Evolutionary conservation across 2,329 filamentous ascomycete species (phyloP).

Genomic region (Talaromyces funiculosus): DNA sequence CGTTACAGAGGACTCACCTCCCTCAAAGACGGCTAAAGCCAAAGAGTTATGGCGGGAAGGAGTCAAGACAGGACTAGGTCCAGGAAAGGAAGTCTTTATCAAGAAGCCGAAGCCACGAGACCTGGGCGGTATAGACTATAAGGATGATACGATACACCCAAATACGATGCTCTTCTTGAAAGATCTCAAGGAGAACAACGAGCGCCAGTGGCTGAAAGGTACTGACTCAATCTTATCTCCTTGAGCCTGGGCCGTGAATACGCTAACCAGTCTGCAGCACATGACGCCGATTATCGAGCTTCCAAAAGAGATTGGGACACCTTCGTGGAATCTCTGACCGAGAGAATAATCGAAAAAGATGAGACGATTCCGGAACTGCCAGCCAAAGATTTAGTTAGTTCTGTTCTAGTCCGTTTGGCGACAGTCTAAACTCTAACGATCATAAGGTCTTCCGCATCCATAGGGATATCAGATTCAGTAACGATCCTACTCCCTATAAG

Average conservation of each 20-base stretch:
- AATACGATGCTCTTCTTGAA: slow-evolving; percentile 58
- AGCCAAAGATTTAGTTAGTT: slow-evolving; percentile 66
- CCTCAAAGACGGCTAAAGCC: slow-evolving; percentile 24
- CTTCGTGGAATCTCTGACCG: slow-evolving; percentile 67
- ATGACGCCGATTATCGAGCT: slow-evolving; percentile 73
- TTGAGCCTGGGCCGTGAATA: neutral
- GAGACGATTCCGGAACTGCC: slow-evolving; percentile 82
- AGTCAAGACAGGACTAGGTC: slow-evolving; percentile 50
- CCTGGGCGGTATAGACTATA: slow-evolving; percentile 54
- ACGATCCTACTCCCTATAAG: slow-evolving; percentile 84
- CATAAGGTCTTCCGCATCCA: slow-evolving; percentile 73
- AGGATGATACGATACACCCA: slow-evolving; percentile 54
- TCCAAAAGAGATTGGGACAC: slow-evolving; percentile 75
- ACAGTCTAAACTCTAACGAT: slow-evolving; percentile 6
- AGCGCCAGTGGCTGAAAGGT: slow-evolving; percentile 61
- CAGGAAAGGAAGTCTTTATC: slow-evolving; percentile 57
- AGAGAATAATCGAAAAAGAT: slow-evolving; percentile 66
- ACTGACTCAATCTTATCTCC: slow-evolving; percentile 7
- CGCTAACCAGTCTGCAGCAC: slow-evolving; percentile 47
- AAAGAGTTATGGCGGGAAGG: slow-evolving; percentile 54
- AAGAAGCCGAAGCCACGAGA: slow-evolving; percentile 58
- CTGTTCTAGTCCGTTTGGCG: neutral
- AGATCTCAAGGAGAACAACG: slow-evolving; percentile 56
- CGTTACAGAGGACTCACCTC: slow-evolving; percentile 3
- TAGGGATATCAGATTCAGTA: slow-evolving; percentile 76